Evolutionary conservation across 805 yeast genomes (phyloP).

Genomic region (Metschnikowia gelsemii): DNA sequence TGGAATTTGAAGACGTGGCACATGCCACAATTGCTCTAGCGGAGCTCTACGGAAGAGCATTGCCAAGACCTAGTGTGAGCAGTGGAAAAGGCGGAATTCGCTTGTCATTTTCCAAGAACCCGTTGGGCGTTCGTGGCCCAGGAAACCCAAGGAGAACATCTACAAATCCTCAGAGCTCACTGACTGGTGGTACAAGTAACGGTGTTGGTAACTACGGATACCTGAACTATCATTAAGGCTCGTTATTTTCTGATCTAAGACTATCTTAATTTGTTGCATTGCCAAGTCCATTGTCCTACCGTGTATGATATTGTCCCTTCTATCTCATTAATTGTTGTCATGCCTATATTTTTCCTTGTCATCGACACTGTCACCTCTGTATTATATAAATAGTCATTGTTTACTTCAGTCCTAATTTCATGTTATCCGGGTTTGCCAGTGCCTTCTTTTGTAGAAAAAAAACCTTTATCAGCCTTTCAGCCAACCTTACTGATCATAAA

Average conservation of each 20-base stretch:
- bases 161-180: constrained; percentile 25
- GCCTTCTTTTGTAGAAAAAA: too few relatives aligned
- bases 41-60: constrained; percentile 87
- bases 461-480: too few relatives aligned
- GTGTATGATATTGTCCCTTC: constrained; percentile 2
- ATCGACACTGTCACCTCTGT: constrained; percentile 6
- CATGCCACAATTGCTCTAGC: constrained; percentile 93
- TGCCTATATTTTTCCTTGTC: neutral
- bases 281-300: constrained; percentile 5
- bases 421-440: too few relatives aligned
- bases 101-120: constrained; percentile 91
- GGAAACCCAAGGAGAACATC: constrained; percentile 44
- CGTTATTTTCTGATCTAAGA: neutral
- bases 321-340: constrained; percentile 1
- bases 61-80: constrained; percentile 73
- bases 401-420: constrained; percentile 11
- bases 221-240: constrained; percentile 30
- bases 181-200: constrained; percentile 15
- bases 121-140: constrained; percentile 90
- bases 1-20: constrained; percentile 94
- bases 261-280: constrained; percentile 10
- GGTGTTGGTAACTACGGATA: constrained; percentile 39
- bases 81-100: constrained; percentile 91
- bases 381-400: constrained; percentile 13
- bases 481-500: too few relatives aligned